Percentiles rank a stretch among this genome's conserved stretches.
Conservation (phyloP, 1,139 yeast genomes). For the Scheffersomyces cryptocercus region DNA sequence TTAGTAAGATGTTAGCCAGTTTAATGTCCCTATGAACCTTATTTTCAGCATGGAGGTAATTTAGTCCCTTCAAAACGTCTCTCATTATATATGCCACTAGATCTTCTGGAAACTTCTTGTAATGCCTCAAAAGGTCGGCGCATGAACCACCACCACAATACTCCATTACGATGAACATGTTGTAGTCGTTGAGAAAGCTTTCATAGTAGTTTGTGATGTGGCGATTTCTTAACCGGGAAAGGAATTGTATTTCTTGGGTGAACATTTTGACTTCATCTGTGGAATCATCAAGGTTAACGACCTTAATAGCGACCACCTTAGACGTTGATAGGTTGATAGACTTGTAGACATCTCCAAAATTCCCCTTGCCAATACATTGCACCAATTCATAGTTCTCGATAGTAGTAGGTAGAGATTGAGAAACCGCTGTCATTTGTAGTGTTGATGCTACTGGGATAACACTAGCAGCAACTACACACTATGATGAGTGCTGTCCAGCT, state of each 20-base stretch:
- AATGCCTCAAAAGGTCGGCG: constrained; percentile 52
- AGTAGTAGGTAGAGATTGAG: constrained; percentile 9
- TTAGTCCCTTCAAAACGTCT: constrained; percentile 63
- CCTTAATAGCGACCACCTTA: constrained; percentile 72
- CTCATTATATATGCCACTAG: constrained; percentile 59
- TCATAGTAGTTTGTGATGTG: constrained; percentile 66
- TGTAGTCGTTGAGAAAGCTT: constrained; percentile 61
- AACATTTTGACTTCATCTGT: constrained; percentile 70
- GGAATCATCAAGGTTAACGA: constrained; percentile 71
- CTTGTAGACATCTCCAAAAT: constrained; percentile 82
- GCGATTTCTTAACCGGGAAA: constrained; percentile 64
- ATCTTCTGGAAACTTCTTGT: constrained; percentile 54
- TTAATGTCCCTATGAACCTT: constrained; percentile 86
- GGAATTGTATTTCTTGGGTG: constrained; percentile 73
- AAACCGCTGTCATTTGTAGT: background rate
- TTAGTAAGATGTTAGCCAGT: constrained; percentile 76
- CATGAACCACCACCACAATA: constrained; percentile 93
- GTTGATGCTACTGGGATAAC: background rate
- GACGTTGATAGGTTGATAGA: constrained; percentile 44
- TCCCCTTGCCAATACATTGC: constrained; percentile 77
- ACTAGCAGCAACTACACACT: background rate
- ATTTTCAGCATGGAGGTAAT: constrained; percentile 68
- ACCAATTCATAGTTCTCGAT: constrained; percentile 38
- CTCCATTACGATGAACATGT: constrained; percentile 90
- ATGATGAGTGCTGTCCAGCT: no score